These are phyloP conservation scores for Ulvella scutata DNA, from an alignment of 139 green algal species.

Conservation along the genomic window DNA sequence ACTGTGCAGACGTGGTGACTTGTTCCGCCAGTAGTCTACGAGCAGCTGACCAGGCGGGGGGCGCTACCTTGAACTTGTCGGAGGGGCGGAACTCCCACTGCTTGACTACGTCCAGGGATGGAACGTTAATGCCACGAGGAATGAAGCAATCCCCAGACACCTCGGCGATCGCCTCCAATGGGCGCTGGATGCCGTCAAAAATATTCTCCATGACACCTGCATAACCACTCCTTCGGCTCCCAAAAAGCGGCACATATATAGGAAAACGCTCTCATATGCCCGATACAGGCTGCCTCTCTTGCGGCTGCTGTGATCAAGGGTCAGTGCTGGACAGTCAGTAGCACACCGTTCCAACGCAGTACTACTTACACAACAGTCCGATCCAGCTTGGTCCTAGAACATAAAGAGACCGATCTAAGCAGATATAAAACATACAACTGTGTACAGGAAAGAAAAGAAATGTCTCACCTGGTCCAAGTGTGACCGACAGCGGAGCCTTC, in stretches of 20 bases:
- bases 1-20: too few relatives aligned
- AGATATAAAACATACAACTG: neutral
- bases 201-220: constrained; percentile 92
- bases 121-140: constrained; percentile 84
- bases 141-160: constrained; percentile 82
- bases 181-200: constrained; percentile 98
- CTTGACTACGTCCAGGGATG: constrained; percentile 63
- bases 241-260: too few relatives aligned
- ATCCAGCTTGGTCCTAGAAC: too few relatives aligned
- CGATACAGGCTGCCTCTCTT: too few relatives aligned
- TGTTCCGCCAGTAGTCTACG: too few relatives aligned
- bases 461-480: constrained; percentile 31
- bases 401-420: neutral
- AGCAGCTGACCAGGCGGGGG: too few relatives aligned
- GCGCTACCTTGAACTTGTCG: constrained; percentile 54
- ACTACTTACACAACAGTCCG: too few relatives aligned
- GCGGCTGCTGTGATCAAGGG: too few relatives aligned
- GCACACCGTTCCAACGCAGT: too few relatives aligned
- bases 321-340: too few relatives aligned
- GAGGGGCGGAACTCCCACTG: constrained; percentile 86
- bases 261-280: too few relatives aligned
- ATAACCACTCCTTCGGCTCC: too few relatives aligned
- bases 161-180: constrained; percentile 83
- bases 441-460: neutral
- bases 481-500: constrained; percentile 17